Base-by-base conservation (phyloP, 768 basidiomycete genomes). In the Naganishia randhawae region DNA sequence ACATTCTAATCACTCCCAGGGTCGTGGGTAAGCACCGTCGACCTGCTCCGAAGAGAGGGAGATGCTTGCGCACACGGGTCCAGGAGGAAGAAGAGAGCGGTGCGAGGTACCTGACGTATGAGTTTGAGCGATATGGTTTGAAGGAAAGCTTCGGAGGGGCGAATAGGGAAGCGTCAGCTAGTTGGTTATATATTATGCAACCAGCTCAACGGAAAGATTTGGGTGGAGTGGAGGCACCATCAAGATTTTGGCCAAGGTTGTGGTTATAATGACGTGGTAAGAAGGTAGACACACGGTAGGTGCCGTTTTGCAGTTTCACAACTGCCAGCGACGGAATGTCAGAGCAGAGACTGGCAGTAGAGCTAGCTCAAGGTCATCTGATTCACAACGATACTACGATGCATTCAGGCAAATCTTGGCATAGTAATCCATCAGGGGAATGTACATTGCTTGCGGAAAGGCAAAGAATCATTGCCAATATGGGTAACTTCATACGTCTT, bases 121-220 rank as follows among this genome's bases (percentile, higher is more conserved):
- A 78, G 61, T 78, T 78, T 65, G 77, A 78, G 72, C 66, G 77
- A 66, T 76, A 75, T 67, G 75, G 75, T 55, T 72, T 74, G n/a
- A 5, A 14, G 6, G 10, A 35, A 39, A 35, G 5, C 31, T 14
- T 10, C 19, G 14, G 29, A 5, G 10, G 35, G 31, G 8, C 16
- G 13, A n/a, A 11, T 29, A 3, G 19, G 16, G 9, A 25, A 8
- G 61, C 25, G 19, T 32, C 50, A 29, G 27, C 14, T 22, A 3
- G 62, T 25, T 42, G 33, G 7, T 39, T 50, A 64, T 51, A 64
- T 64, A 63, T 3, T 31, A 10, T 25, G 25, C n/a, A n/a, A n/a
- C n/a, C n/a, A n/a, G n/a, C n/a, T 16, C 45, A 48, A 7, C 25
- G 45, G n/a, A 48, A 48, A 6, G 25, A 48, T 48, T 48, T 48